Evolutionary conservation across 2,329 filamentous ascomycete species (phyloP).

Genomic region (Cladosporium halotolerans): DNA sequence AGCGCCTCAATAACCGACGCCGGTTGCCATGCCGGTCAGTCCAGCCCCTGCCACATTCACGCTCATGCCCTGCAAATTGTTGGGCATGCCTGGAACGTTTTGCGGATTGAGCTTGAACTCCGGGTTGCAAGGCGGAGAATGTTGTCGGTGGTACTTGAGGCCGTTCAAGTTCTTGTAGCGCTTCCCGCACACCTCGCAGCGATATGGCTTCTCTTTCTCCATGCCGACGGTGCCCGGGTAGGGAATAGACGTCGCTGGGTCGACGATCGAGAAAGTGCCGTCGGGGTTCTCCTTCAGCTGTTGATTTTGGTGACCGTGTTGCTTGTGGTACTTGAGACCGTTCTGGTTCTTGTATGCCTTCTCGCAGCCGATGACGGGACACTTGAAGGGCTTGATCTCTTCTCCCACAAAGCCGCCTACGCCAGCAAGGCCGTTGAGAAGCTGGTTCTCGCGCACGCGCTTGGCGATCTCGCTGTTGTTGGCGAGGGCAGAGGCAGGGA

Average conservation of each 20-base stretch:
- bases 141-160: conserved; percentile 73
- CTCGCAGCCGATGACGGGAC: conserved; percentile 95
- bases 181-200: conserved; percentile 94
- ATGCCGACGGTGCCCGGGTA: conserved; percentile 97
- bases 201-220: conserved; percentile 99
- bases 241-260: conserved; percentile 86
- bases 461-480: conserved; percentile 69
- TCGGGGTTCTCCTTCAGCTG: conserved; percentile 95
- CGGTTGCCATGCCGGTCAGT: conserved; percentile 44
- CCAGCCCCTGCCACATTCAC: conserved; percentile 48
- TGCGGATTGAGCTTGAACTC: conserved; percentile 56
- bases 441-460: conserved; percentile 58
- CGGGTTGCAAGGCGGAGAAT: conserved; percentile 85
- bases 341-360: conserved; percentile 99
- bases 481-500: conserved; percentile 53
- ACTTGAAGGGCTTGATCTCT: conserved; percentile 96
- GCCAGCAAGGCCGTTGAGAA: conserved; percentile 49
- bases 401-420: conserved; percentile 56
- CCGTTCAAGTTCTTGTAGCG: conserved; percentile 99
- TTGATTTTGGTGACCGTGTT: conserved; percentile 93
- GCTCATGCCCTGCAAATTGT: conserved; percentile 38
- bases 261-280: conserved; percentile 96
- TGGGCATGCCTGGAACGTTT: conserved; percentile 28
- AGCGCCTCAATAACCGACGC: conserved; percentile 24
- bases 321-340: conserved; percentile 82